Conservation (phyloP, 768 basidiomycete genomes). For the Tylopilus vinaceipallidus region DNA sequence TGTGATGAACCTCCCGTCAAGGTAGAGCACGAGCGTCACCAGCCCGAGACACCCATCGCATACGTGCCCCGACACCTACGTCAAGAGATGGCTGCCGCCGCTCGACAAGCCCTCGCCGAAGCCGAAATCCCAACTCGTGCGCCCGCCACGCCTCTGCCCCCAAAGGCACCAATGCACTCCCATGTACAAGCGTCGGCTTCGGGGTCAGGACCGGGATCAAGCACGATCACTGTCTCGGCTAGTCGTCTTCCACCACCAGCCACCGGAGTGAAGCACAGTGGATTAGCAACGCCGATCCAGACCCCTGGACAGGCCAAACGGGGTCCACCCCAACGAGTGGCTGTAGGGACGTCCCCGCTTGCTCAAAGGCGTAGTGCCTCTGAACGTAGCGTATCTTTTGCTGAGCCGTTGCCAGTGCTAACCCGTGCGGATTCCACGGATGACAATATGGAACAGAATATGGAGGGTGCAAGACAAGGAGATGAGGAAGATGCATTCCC, state of each 20-base stretch:
- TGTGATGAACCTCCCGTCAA: constrained; percentile 15
- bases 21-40: constrained; percentile 10
- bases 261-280: constrained; percentile 6
- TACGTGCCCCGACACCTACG: constrained; percentile 44
- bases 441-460: constrained; percentile 1
- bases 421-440: neutral
- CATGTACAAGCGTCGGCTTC: neutral
- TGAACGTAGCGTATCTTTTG: constrained; percentile 14
- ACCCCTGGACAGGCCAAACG: constrained; percentile 34
- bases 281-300: constrained; percentile 36
- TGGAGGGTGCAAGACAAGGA: constrained; percentile 22
- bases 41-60: constrained; percentile 24
- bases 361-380: constrained; percentile 7
- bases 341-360: constrained; percentile 11
- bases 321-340: constrained; percentile 10
- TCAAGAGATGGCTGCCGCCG: constrained; percentile 16
- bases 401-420: neutral
- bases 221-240: neutral
- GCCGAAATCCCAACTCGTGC: neutral
- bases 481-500: constrained; percentile 35
- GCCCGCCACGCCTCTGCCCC: neutral
- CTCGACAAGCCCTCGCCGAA: constrained; percentile 9
- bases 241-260: neutral
- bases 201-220: neutral
- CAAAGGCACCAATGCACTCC: neutral